Base-by-base conservation (phyloP, 2,329 filamentous ascomycete species). In the Colletotrichum theobromicola region DNA sequence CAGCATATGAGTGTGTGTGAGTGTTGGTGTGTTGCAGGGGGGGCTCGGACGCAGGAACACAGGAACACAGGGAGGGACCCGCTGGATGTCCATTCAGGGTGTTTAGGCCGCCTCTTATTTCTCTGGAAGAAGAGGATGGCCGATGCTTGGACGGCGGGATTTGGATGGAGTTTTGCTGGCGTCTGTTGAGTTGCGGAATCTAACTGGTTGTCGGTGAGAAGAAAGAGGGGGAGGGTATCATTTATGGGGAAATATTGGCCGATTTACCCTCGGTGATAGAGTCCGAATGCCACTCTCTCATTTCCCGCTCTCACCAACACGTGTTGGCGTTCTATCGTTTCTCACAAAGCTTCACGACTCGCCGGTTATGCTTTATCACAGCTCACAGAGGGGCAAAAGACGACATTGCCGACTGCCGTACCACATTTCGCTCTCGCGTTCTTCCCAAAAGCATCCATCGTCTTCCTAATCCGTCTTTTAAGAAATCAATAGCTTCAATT, bases 81-180 rank as follows among this genome's bases (percentile, higher is more conserved):
- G 68, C 55, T 7, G n/a, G n/a, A 37, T 55, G 42, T 28, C 72
- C 62, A 28, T 57, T 72, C 67, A 16, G 9, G 67, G 72, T 71
- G 72, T 62, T 74, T 71, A 30, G 67, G 67, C 67, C 72, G 71
- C 61, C 30, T 74, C 67, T 74, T 67, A 71, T 8, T 65, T 53
- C 50, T 37, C 10, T 65, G 28, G 12, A 37, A 30, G 16, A 16
- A 34, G 34, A 60, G 35, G 50, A 24, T 13, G 35, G 16, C 58
- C 71, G 67, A 26, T 70, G 60, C 35, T 62, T 42, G 34, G 21
- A 37, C 30, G 35, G 21, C 24, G 35, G 24, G 13, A 46, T 64
- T 30, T 50, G 30, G 18, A 32, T 13, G 28, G 57, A 60, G 30
- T 60, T 60, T 50, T 34, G 0, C 30, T 15, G 57, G 57, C 30